These are phyloP conservation scores for Linum trigynum DNA, from an alignment of 345 rosid genomes.

Conservation along the genomic window DNA sequence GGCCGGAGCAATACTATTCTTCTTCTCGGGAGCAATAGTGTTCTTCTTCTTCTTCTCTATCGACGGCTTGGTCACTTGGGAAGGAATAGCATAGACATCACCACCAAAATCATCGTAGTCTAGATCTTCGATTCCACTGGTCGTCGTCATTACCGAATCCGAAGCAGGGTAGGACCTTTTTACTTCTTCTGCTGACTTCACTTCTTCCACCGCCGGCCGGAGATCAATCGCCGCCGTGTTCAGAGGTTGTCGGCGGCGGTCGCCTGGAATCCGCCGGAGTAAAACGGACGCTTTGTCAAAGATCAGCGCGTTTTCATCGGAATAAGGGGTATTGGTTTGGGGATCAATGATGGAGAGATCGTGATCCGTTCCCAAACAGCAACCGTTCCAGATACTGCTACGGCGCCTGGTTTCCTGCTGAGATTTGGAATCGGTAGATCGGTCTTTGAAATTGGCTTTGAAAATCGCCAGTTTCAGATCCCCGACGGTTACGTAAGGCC, in stretches of 20 bases:
- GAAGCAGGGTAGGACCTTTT: not conserved
- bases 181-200: not conserved
- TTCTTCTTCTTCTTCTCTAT: too few species aligned
- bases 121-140: not conserved
- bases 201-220: not conserved
- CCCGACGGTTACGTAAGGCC: not conserved
- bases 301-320: not conserved
- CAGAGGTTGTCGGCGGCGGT: not conserved
- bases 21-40: too few species aligned
- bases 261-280: conserved; percentile 4
- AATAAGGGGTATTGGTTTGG: not conserved
- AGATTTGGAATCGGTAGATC: not conserved
- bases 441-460: not conserved
- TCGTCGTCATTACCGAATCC: not conserved
- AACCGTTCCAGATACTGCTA: not conserved
- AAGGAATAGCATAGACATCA: conserved; percentile 1
- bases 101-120: conserved; percentile 3
- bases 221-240: not conserved
- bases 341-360: conserved; percentile 1
- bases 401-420: not conserved
- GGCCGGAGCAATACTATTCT: not conserved
- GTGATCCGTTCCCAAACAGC: conserved; percentile 2
- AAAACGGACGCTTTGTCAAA: not conserved
- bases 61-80: not conserved
- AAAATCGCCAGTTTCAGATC: not conserved